These are phyloP conservation scores for Curvularia hawaiiensis DNA, from an alignment of 2,329 filamentous ascomycete genomes.

Conservation along the genomic window DNA sequence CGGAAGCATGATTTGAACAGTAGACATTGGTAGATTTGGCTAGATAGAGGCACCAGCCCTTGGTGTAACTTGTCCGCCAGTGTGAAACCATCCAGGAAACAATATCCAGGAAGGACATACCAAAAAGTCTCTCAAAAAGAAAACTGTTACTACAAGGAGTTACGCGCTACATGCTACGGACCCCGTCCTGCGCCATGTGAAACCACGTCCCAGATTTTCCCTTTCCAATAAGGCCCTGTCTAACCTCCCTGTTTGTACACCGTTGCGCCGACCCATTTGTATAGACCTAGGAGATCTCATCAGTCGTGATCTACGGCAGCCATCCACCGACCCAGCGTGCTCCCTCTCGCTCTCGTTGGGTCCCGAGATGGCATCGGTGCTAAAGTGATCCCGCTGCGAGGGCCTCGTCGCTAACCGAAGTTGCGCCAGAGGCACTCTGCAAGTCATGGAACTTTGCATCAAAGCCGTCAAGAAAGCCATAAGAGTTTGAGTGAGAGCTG, in stretches of 20 bases:
- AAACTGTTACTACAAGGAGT: slow-evolving; percentile 28
- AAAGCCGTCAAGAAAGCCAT: slow-evolving; percentile 46
- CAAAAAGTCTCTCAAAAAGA: slow-evolving; percentile 18
- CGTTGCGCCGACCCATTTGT: slow-evolving; percentile 36
- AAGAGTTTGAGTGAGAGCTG: slow-evolving; percentile 36
- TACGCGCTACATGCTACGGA: slow-evolving; percentile 27
- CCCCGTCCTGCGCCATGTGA: slow-evolving; percentile 30
- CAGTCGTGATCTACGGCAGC: slow-evolving; percentile 33
- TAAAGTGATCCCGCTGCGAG: slow-evolving; percentile 49
- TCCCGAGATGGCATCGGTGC: slow-evolving; percentile 33
- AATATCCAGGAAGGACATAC: slow-evolving; percentile 26
- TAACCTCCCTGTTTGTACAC: slow-evolving; percentile 33
- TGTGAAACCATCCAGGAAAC: slow-evolving; percentile 17
- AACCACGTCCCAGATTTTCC: slow-evolving; percentile 18
- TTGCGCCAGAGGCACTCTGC: slow-evolving; percentile 55
- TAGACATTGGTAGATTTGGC: slow-evolving; percentile 33
- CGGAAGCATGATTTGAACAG: slow-evolving; percentile 17
- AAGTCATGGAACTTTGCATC: slow-evolving; percentile 50
- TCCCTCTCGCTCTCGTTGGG: slow-evolving; percentile 28
- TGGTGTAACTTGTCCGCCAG: slow-evolving; percentile 40
- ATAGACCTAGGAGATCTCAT: slow-evolving; percentile 36
- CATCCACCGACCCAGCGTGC: slow-evolving; percentile 30
- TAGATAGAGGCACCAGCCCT: slow-evolving; percentile 43
- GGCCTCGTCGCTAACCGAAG: slow-evolving; percentile 56
- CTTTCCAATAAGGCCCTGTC: slow-evolving; percentile 21